phyloP scores from a whole-genome alignment of 2,329 filamentous ascomycete genomes.

The Pseudopyrenochaeta lycopersici region DNA sequence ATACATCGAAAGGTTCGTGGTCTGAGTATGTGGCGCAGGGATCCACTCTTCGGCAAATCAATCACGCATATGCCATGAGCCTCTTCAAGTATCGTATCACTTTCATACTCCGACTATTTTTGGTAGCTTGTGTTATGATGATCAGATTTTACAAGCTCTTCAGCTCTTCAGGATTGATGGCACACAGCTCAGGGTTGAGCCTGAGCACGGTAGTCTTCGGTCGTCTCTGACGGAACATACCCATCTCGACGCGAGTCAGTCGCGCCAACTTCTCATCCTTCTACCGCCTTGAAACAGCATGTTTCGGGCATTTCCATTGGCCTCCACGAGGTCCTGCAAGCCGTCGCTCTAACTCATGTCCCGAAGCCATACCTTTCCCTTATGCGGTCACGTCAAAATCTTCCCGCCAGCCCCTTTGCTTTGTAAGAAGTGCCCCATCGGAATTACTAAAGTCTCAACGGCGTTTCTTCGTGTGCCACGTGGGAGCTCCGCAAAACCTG shows the following conservation, averaged over 20 bases:
- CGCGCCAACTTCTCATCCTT: slow-evolving; percentile 7
- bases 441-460: background rate
- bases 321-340: slow-evolving; percentile 8
- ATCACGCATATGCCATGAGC: background rate
- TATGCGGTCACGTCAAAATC: background rate
- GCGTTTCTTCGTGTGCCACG: slow-evolving; percentile 9
- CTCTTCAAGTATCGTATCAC: background rate
- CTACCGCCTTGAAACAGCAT: slow-evolving; percentile 1
- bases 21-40: slow-evolving; percentile 1
- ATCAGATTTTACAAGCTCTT: background rate
- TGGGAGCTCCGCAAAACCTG: slow-evolving; percentile 17
- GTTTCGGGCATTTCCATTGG: slow-evolving; percentile 9
- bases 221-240: background rate
- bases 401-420: background rate
- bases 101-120: background rate
- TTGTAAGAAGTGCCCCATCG: background rate
- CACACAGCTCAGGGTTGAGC: background rate
- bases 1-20: background rate
- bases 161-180: background rate
- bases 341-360: background rate
- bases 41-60: background rate
- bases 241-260: slow-evolving; percentile 10
- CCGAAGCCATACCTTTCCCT: background rate
- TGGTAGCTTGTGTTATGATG: background rate
- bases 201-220: background rate